Conservation (phyloP, 2,329 filamentous ascomycete species). For the Rasamsonia emersonii region DNA sequence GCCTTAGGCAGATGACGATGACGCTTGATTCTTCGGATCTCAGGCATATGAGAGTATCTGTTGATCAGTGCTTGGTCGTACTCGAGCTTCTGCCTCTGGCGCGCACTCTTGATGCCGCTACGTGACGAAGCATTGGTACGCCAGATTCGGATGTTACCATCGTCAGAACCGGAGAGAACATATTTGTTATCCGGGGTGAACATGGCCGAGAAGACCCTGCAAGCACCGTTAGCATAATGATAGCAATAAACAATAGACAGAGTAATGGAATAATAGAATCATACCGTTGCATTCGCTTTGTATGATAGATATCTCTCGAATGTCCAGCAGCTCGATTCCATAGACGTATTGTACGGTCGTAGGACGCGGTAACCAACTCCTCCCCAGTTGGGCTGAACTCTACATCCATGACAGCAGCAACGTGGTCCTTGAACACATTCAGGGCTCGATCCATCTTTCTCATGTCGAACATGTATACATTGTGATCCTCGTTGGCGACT, state of each 20-base stretch:
- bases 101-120: slow-evolving; percentile 74
- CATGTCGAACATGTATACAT: slow-evolving; percentile 89
- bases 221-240: slow-evolving; percentile 11
- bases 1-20: slow-evolving; percentile 88
- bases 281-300: slow-evolving; percentile 82
- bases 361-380: slow-evolving; percentile 82
- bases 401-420: slow-evolving; percentile 89
- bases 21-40: slow-evolving; percentile 80
- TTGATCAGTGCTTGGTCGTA: slow-evolving; percentile 80
- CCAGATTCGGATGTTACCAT: slow-evolving; percentile 88
- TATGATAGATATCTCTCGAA: slow-evolving; percentile 90
- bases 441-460: slow-evolving; percentile 78
- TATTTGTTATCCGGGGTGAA: slow-evolving; percentile 90
- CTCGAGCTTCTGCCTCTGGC: slow-evolving; percentile 79
- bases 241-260: slow-evolving; percentile 1
- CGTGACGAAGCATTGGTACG: slow-evolving; percentile 74
- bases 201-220: slow-evolving; percentile 67
- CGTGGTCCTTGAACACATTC: slow-evolving; percentile 85
- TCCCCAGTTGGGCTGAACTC: slow-evolving; percentile 92
- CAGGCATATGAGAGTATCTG: slow-evolving; percentile 90
- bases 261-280: slow-evolving; percentile 5
- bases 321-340: slow-evolving; percentile 76
- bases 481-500: slow-evolving; percentile 89
- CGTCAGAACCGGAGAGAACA: slow-evolving; percentile 81
- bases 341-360: slow-evolving; percentile 78